Evolutionary conservation across 2,329 filamentous ascomycete species (phyloP).

Genomic region (Aspergillus fischeri): DNA sequence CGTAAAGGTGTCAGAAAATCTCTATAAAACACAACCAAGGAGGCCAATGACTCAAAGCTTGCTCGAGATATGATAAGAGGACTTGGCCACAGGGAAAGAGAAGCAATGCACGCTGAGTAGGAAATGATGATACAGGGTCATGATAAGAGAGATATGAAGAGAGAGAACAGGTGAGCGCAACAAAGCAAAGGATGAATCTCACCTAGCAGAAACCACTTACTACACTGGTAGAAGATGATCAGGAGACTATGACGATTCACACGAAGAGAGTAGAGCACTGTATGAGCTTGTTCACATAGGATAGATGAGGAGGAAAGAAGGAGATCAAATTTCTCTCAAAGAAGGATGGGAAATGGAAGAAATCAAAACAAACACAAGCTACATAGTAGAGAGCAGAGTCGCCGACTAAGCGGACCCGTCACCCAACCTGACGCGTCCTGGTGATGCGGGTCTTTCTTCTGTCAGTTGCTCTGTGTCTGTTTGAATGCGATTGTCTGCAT

Average conservation of each 20-base stretch:
- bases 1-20: neutral
- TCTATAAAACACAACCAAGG: neutral
- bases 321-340: neutral
- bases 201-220: neutral
- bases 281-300: neutral
- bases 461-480: neutral
- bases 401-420: neutral
- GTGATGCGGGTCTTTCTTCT: neutral
- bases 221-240: neutral
- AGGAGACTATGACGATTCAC: neutral
- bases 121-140: neutral
- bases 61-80: neutral
- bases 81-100: neutral
- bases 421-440: neutral
- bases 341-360: neutral
- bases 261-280: neutral
- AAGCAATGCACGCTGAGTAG: neutral
- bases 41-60: neutral
- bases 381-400: neutral
- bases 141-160: constrained; percentile 1
- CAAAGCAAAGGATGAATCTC: neutral
- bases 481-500: neutral
- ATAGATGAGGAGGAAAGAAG: neutral
- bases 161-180: neutral
- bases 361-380: neutral